phyloP scores from a whole-genome alignment of 768 basidiomycete species.

The Albatrellus ellisii region DNA sequence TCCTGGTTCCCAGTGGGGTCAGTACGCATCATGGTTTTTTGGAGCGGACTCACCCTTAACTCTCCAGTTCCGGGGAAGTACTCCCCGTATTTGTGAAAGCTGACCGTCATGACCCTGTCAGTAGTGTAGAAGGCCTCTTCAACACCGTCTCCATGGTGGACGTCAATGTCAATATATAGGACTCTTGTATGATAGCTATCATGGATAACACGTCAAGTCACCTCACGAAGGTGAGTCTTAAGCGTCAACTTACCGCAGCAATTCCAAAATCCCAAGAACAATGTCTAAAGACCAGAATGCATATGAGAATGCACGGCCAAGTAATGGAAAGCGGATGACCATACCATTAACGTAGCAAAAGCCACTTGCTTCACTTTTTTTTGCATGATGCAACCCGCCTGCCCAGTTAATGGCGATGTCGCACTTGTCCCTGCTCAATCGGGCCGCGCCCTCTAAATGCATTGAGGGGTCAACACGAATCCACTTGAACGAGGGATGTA shows the following conservation, averaged over 20 bases:
- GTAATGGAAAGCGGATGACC: constrained; percentile 8
- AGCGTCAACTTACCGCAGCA: constrained; percentile 48
- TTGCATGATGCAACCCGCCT: constrained; percentile 95
- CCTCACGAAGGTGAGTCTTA: not conserved
- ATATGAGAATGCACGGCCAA: not conserved
- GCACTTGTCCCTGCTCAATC: constrained; percentile 91
- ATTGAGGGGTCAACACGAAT: not conserved
- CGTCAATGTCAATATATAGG: constrained; percentile 96
- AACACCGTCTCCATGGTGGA: constrained; percentile 97
- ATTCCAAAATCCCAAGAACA: constrained; percentile 90
- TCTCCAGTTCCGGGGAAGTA: constrained; percentile 99
- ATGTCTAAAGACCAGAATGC: constrained; percentile 49
- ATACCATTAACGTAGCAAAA: constrained; percentile 98
- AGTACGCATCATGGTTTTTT: not conserved
- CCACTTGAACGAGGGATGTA: not conserved
- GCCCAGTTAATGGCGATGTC: constrained; percentile 99
- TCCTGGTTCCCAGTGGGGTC: constrained; percentile 45
- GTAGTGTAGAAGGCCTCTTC: constrained; percentile 99
- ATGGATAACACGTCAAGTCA: not conserved
- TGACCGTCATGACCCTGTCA: constrained; percentile 96
- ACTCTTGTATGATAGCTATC: constrained; percentile 87
- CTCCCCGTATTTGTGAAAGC: constrained; percentile 98
- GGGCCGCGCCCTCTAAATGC: constrained; percentile 82
- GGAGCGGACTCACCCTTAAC: constrained; percentile 46
- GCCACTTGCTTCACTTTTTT: constrained; percentile 97